A percentile compares a stretch with the other conserved stretches of the same genome.
phyloP scores from a whole-genome alignment of 1,284 basidiomycete species.

The Tilletiopsis washingtonensis region DNA sequence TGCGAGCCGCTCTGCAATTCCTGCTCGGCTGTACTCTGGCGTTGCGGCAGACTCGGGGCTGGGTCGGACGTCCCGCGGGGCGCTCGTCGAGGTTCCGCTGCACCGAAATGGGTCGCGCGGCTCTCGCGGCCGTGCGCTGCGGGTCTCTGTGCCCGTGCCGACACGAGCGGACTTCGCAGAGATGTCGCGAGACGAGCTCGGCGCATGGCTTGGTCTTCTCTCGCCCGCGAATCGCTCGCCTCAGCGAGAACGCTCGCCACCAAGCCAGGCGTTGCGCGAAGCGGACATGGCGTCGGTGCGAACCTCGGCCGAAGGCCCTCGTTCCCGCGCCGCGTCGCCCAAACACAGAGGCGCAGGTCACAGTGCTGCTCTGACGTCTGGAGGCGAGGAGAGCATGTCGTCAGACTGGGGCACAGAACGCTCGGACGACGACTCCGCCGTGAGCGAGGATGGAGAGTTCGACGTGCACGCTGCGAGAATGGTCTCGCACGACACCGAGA shows the following conservation, averaged over 20 bases:
- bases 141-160: no score
- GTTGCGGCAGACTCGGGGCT: not conserved
- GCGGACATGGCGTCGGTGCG: not conserved
- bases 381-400: not conserved
- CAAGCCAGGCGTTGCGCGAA: not conserved
- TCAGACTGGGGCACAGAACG: slow-evolving; percentile 3
- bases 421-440: slow-evolving; percentile 1
- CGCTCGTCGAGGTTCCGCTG: not conserved
- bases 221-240: not conserved
- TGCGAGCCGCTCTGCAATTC: not conserved
- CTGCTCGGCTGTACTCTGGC: not conserved
- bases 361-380: not conserved
- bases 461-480: no score
- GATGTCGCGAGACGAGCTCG: not conserved
- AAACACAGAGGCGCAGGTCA: not conserved
- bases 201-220: not conserved
- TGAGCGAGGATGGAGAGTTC: no score
- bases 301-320: not conserved
- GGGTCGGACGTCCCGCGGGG: not conserved
- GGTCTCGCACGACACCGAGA: not conserved
- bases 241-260: not conserved
- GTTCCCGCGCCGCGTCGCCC: not conserved
- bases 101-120: not conserved
- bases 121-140: no score
- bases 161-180: not conserved